A percentile compares a stretch with the other conserved stretches of the same genome.
phyloP scores from a whole-genome alignment of 768 basidiomycete genomes.

The Leccinum longicurvipes region DNA sequence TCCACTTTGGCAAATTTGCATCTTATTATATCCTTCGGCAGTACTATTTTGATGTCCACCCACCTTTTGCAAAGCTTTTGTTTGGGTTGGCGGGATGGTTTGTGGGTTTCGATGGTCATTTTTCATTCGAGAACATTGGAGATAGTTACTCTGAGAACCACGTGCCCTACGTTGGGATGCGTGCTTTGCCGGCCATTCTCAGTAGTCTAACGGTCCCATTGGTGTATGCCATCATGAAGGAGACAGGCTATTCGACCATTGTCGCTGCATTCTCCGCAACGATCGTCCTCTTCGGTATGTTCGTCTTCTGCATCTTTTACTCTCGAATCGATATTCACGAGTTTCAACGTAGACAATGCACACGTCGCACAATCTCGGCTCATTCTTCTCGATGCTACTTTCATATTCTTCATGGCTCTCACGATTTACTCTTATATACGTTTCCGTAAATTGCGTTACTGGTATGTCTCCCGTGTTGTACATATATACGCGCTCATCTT shows the following conservation, averaged over 20 bases:
- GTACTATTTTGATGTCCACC: slow-evolving; percentile 99
- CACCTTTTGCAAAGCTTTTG: slow-evolving; percentile 93
- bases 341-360: slow-evolving; percentile 70
- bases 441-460: slow-evolving; percentile 92
- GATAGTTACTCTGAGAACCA: slow-evolving; percentile 84
- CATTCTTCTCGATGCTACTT: slow-evolving; percentile 89
- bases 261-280: slow-evolving; percentile 87
- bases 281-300: slow-evolving; percentile 84
- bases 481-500: slow-evolving; percentile 3
- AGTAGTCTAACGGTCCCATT: slow-evolving; percentile 88
- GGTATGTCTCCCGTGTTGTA: slow-evolving; percentile 40
- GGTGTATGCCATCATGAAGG: slow-evolving; percentile 96
- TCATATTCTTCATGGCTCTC: slow-evolving; percentile 94
- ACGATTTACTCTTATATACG: slow-evolving; percentile 92
- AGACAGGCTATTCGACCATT: slow-evolving; percentile 91
- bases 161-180: slow-evolving; percentile 93
- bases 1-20: slow-evolving; percentile 98
- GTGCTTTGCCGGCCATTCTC: slow-evolving; percentile 87
- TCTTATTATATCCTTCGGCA: slow-evolving; percentile 88
- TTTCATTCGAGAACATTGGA: slow-evolving; percentile 92
- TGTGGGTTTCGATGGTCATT: slow-evolving; percentile 92
- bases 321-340: slow-evolving; percentile 2
- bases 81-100: slow-evolving; percentile 95
- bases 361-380: slow-evolving; percentile 95
- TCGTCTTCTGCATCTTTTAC: neutral